phyloP scores from a whole-genome alignment of 164 flowering plant genomes.

The Dillenia suffruticosa region DNA sequence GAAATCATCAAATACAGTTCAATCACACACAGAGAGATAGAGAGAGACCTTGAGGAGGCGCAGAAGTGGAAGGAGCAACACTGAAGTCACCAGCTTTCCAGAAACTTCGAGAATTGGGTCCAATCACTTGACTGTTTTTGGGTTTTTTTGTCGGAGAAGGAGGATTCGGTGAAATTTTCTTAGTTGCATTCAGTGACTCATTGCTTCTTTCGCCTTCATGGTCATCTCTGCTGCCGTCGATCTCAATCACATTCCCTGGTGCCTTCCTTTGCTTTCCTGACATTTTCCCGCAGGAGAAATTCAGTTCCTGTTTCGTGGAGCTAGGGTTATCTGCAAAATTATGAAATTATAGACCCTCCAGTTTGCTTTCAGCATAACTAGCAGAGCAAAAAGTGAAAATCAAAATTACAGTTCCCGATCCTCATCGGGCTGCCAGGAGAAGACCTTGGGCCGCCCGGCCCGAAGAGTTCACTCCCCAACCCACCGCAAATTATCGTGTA shows the following conservation, averaged over 20 bases:
- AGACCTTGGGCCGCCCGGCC: too few relatives aligned
- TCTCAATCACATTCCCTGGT: conserved; percentile 20
- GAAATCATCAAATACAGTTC: neutral
- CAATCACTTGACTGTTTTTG: neutral
- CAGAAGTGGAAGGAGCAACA: conserved; percentile 17
- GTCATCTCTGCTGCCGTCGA: conserved; percentile 47
- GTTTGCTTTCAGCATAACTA: too few relatives aligned
- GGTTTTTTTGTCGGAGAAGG: conserved; percentile 4
- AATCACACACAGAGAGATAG: neutral
- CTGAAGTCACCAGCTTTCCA: conserved; percentile 79
- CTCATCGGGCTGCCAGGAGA: too few relatives aligned
- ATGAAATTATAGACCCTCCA: too few relatives aligned
- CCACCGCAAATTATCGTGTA: too few relatives aligned
- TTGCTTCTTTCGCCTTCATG: conserved; percentile 7
- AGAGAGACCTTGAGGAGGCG: conserved; percentile 12
- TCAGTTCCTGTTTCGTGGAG: too few relatives aligned
- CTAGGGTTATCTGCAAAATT: too few relatives aligned
- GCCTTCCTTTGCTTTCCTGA: conserved; percentile 7
- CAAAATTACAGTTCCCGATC: too few relatives aligned
- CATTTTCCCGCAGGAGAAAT: conserved; percentile 1
- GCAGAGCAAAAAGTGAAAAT: too few relatives aligned
- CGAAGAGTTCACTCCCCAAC: too few relatives aligned
- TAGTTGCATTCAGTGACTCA: neutral
- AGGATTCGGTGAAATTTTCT: neutral
- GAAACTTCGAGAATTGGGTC: conserved; percentile 48